Conservation (phyloP, 805 yeast genomes). For the Ogataea ganodermae region DNA sequence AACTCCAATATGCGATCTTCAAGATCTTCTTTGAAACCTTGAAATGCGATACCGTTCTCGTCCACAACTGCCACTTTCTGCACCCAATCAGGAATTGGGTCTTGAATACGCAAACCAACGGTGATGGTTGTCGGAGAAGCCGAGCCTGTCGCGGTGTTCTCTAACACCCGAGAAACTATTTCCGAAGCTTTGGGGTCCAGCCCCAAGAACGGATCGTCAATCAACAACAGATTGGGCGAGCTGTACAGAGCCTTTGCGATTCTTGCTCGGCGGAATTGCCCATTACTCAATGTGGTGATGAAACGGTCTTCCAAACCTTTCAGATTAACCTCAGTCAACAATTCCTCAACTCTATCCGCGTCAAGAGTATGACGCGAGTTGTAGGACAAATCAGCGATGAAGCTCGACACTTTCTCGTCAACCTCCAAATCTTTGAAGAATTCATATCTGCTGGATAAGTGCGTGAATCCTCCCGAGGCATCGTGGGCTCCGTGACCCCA, state of each 20-base stretch:
- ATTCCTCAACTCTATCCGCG: constrained; percentile 38
- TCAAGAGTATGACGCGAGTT: constrained; percentile 41
- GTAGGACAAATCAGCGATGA: constrained; percentile 59
- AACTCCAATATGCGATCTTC: constrained; percentile 24
- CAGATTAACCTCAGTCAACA: constrained; percentile 56
- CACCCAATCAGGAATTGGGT: constrained; percentile 77
- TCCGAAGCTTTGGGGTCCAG: constrained; percentile 74
- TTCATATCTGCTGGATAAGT: constrained; percentile 88
- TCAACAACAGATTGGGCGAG: constrained; percentile 63
- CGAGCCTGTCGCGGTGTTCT: constrained; percentile 19
- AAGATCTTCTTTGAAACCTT: constrained; percentile 46
- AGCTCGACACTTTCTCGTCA: constrained; percentile 67
- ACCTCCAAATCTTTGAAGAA: constrained; percentile 74
- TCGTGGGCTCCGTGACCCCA: constrained; percentile 40
- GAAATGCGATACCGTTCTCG: constrained; percentile 49
- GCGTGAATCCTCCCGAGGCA: constrained; percentile 54
- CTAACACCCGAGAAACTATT: constrained; percentile 58
- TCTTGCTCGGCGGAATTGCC: constrained; percentile 90
- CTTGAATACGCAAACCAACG: constrained; percentile 77
- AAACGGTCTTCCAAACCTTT: constrained; percentile 64
- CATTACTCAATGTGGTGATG: constrained; percentile 88
- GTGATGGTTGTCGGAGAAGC: constrained; percentile 52
- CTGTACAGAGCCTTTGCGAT: constrained; percentile 72
- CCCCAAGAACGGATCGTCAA: constrained; percentile 94
- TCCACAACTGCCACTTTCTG: constrained; percentile 68